Base-by-base conservation (phyloP, 2,329 filamentous ascomycete genomes). In the Trichothecium roseum region DNA sequence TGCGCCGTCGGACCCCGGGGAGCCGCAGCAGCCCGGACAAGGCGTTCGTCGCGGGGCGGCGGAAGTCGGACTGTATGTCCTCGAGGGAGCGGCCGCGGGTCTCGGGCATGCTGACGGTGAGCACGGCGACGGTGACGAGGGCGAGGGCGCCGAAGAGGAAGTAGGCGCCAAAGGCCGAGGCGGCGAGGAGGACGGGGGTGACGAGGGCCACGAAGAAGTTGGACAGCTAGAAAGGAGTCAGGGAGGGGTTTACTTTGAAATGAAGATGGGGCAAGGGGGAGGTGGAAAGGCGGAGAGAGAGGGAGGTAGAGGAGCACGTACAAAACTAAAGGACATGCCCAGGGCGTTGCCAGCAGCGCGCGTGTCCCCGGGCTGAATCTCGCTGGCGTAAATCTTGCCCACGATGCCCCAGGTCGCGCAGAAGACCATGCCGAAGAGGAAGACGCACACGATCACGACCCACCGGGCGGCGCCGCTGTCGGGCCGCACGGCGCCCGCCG, bases 351-450 rank as follows among this genome's bases (percentile, higher is more conserved):
- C 72, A 0, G 65, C 63, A 1, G 71, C 72, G 5, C 74, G 59
- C 0, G 70, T 76, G 28, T 64, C 55, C 4, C 62, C 57, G 0
- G 71, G 70, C 42, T 77, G 72, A 27, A 77, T 76, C 51, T 78
- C 74, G 8, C 64, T 62, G 1, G 67, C 63, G 38, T 75, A 78
- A 6, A 78, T 67, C 40, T 69, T 71, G 32, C 68, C 57, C 0
- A 64, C 61, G 12, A 79, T 66, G 1, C 59, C 72, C 70, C 73
- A 78, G 0, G 68, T 65, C 0, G 51, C 54, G 14, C 53, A 57
- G 41, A 64, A 74, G 0, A 57, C 54, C 8, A 70, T 48, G 1
- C 63, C 60, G 38, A 69, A 74, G 0, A 66, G 41, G 45, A 65
- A 74, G 14, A 74, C 65, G 5, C 53, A 52, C 2, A 67, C 56